phyloP scores from a whole-genome alignment of 2,329 filamentous ascomycete genomes.

The Xylaria sp. region DNA sequence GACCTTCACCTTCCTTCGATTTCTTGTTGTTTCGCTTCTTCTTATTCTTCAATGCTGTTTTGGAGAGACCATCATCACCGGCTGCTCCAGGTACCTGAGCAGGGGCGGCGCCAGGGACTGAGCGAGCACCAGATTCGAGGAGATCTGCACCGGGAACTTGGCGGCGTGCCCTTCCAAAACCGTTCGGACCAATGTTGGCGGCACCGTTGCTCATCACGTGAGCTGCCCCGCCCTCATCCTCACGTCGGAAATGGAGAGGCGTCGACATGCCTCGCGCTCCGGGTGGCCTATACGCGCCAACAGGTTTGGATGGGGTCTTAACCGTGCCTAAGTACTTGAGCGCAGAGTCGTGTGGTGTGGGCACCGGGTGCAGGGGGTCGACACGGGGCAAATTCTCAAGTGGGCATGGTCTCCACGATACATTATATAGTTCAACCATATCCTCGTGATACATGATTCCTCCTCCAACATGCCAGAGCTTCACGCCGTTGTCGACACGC shows the following conservation, averaged over 20 bases:
- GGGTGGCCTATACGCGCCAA: slow-evolving; percentile 95
- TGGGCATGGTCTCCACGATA: slow-evolving; percentile 83
- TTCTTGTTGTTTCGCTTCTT: slow-evolving; percentile 97
- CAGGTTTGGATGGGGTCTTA: slow-evolving; percentile 95
- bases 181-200: slow-evolving; percentile 75
- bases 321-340: slow-evolving; percentile 82
- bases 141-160: slow-evolving; percentile 89
- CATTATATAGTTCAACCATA: slow-evolving; percentile 92
- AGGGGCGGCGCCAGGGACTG: slow-evolving; percentile 75
- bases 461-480: slow-evolving; percentile 92
- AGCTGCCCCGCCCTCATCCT: slow-evolving; percentile 93
- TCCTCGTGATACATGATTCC: slow-evolving; percentile 95
- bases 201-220: slow-evolving; percentile 83
- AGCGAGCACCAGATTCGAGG: slow-evolving; percentile 62
- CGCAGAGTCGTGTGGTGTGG: slow-evolving; percentile 84
- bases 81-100: slow-evolving; percentile 68
- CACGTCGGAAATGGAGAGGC: slow-evolving; percentile 94
- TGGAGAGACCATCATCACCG: slow-evolving; percentile 80
- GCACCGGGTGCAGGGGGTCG: slow-evolving; percentile 79
- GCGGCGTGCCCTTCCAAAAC: slow-evolving; percentile 80
- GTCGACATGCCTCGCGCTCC: slow-evolving; percentile 90
- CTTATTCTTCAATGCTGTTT: slow-evolving; percentile 93
- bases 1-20: slow-evolving; percentile 79
- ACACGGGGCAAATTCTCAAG: slow-evolving; percentile 66
- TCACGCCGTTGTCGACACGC: slow-evolving; percentile 95